Evolutionary conservation across 2,329 filamentous ascomycete genomes (phyloP).

Genomic region (Teratosphaeria pseudoeucalypti): DNA sequence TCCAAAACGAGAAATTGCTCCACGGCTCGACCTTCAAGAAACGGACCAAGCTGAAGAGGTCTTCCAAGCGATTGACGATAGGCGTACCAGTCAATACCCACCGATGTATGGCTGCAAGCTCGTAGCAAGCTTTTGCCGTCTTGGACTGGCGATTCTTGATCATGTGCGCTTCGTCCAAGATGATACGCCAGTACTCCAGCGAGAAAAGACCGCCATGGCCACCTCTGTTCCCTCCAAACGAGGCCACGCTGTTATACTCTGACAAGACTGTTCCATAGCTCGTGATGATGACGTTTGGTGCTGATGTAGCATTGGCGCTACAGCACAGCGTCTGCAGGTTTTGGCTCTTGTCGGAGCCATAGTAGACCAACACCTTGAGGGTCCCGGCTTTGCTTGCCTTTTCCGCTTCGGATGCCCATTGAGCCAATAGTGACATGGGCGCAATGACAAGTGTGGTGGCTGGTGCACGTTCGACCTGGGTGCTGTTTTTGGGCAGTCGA

Average conservation of each 20-base stretch:
- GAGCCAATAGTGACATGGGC: constrained; percentile 89
- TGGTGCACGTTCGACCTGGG: constrained; percentile 57
- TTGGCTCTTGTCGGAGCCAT: constrained; percentile 71
- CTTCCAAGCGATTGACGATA: constrained; percentile 91
- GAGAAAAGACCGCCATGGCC: constrained; percentile 67
- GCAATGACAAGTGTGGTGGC: constrained; percentile 92
- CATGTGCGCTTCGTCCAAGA: constrained; percentile 87
- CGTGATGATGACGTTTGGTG: constrained; percentile 86
- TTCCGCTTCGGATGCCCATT: constrained; percentile 92
- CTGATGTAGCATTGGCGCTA: constrained; percentile 58
- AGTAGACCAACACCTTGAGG: constrained; percentile 79
- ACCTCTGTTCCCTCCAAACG: constrained; percentile 55
- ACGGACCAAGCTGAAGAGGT: constrained; percentile 83
- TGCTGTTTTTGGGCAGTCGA: constrained; percentile 48
- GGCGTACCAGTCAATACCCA: constrained; percentile 94
- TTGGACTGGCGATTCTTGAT: constrained; percentile 86
- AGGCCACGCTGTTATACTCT: constrained; percentile 67
- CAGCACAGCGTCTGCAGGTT: constrained; percentile 74
- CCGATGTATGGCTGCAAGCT: constrained; percentile 71
- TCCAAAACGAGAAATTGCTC: constrained; percentile 99
- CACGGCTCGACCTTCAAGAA: constrained; percentile 93
- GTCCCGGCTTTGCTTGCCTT: constrained; percentile 80
- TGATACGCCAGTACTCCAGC: constrained; percentile 85
- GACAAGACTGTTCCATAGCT: constrained; percentile 89
- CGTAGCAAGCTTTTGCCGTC: constrained; percentile 89